Evolutionary conservation across 1,284 basidiomycete genomes (phyloP), one percentile per base, ranked within the genome.

Genomic region (Coriolopsis trogii): DNA sequence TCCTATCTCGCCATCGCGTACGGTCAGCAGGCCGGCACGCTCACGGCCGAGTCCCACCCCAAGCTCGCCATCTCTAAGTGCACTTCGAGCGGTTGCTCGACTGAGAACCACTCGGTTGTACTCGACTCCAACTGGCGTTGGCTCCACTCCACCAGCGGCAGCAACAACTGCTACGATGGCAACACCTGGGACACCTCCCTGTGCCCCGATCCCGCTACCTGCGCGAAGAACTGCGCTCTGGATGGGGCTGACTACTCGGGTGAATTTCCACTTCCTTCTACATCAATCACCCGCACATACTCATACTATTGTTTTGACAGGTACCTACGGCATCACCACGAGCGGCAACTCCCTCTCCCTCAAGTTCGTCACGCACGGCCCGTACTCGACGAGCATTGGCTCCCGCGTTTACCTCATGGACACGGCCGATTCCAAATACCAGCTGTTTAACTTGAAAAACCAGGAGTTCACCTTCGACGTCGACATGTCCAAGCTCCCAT

Each of bases 401-500:
- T 80, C 80, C 12, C 80, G 80, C 61, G 72, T 81, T 46, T 82
- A 81, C 70, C 74, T 83, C 51, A 70, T 83, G 69, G 68, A 66
- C 18, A 30, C 36, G 21, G 68, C 68, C 64, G 70, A 75, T 59
- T 67, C 68, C 53, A 61, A 70, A 49, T 81, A 81, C 69, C 64
- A 81, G 67, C 69, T 74, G 61, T 81, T 82, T 74, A 75, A 79
- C 58, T 70, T 77, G 50, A 62, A 72, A 60, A 80, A 80, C 68
- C 74, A 79, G 61, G 80, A 83, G 67, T 81, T 83, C 65, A 73
- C 77, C 25, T 81, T 82, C 67, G 79, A 81, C 63, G 77, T 83
- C n/a, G n/a, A n/a, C n/a, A n/a, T n/a, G n/a, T n/a, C n/a, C n/a
- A n/a, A n/a, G n/a, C n/a, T n/a, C n/a, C n/a, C n/a, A n/a, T n/a